phyloP scores from a whole-genome alignment of 768 basidiomycete species.

The Phylloporus arenicola region DNA sequence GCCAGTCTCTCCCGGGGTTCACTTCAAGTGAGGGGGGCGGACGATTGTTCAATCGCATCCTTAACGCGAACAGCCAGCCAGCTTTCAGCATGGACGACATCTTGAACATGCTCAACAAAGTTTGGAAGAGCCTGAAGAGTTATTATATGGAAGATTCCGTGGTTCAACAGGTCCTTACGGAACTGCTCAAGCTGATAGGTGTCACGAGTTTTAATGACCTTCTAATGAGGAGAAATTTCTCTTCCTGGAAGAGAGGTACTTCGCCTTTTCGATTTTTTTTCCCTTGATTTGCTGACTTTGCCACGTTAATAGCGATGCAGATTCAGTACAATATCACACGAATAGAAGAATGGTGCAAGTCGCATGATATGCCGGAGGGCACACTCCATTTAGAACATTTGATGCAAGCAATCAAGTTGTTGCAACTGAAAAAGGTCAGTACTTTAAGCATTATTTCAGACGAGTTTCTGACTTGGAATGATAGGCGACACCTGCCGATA shows the following conservation, averaged over 20 bases:
- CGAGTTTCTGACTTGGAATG: slow-evolving; percentile 6
- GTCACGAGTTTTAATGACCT: slow-evolving; percentile 98
- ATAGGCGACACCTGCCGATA: slow-evolving; percentile 88
- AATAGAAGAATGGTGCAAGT: slow-evolving; percentile 99
- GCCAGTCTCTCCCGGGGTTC: slow-evolving; percentile 95
- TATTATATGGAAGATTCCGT: slow-evolving; percentile 98
- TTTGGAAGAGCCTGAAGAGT: slow-evolving; percentile 96
- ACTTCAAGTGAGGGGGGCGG: slow-evolving; percentile 93
- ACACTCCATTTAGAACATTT: slow-evolving; percentile 95
- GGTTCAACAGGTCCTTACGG: slow-evolving; percentile 90
- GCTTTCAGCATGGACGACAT: slow-evolving; percentile 99
- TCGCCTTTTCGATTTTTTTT: slow-evolving; percentile 5
- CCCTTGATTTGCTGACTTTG: not conserved
- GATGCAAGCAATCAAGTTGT: slow-evolving; percentile 98
- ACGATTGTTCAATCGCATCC: slow-evolving; percentile 86
- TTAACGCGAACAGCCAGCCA: slow-evolving; percentile 80
- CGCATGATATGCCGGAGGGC: slow-evolving; percentile 99
- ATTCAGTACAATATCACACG: slow-evolving; percentile 99
- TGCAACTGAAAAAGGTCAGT: slow-evolving; percentile 92
- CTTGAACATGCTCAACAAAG: slow-evolving; percentile 91
- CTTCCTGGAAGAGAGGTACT: slow-evolving; percentile 97
- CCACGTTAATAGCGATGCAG: slow-evolving; percentile 78
- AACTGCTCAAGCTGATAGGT: slow-evolving; percentile 91
- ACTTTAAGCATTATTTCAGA: not conserved
- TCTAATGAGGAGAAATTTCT: slow-evolving; percentile 97